Evolutionary conservation across 306 rosid species (phyloP), one percentile per base, ranked within the genome.

Genomic region (Prunus salicina): DNA sequence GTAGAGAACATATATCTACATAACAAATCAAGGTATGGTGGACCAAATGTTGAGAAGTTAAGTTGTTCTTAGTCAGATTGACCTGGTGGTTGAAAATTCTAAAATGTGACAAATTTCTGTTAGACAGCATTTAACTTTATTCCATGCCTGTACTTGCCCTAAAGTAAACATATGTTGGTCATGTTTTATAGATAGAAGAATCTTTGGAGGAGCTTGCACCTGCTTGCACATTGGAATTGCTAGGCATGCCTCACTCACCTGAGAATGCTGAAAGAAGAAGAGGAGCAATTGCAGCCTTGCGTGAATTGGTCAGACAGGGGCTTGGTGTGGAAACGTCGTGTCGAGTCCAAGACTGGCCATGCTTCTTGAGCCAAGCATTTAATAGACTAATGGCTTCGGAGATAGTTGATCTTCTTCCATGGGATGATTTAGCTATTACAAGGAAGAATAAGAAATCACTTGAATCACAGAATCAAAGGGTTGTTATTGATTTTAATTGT

Each of bases 201-300:
- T 96, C 98, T 79, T 91, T 96, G 80, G 99, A 96, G 88, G 99
- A 91, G 81, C 98, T 96, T 70, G 98, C 99, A 49, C 98, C 98
- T 64, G 93, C 98, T 71, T 96, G 99, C 86, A 91, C 97, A 41
- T 83, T 96, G 86, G 99, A 96, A 83, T 77, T 92, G 79, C 74
- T 96, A 82, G 90, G 89, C 82, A 79, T 96, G 88, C 82, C 96
- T 70, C 89, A 80, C 68, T 76, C 80, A 73, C 89, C 90, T 76
- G 92, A 83, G 82, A 87, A 89, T 85, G 86, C 86, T 74, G 98
- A 92, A 65, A 78, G 99, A 73, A 87, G 97, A 84, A 89, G 58
- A 70, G 96, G 99, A 79, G 99, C 98, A 56, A 91, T 96, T 87
- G 87, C 89, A 12, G 99, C 99, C 71, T 83, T 96, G 83, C 88